Percentiles rank a stretch among this genome's conserved stretches.
phyloP scores from a whole-genome alignment of 306 rosid species.

The Leucaena leucocephala region DNA sequence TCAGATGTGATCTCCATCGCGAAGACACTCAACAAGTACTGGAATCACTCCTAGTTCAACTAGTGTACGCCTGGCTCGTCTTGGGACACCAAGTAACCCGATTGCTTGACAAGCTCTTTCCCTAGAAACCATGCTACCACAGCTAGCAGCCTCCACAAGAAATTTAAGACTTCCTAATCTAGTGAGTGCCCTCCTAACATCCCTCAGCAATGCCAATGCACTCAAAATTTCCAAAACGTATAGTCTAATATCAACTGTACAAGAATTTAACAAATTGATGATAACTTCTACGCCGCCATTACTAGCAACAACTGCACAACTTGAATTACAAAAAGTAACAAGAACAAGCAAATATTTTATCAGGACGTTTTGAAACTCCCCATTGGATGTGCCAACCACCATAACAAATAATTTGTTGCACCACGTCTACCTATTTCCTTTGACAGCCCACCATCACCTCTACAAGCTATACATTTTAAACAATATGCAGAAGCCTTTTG shows the following conservation, averaged over 20 bases:
- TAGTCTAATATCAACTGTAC: slow-evolving; percentile 13
- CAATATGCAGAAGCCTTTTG: slow-evolving; percentile 53
- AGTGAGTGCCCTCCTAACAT: slow-evolving; percentile 46
- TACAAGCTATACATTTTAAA: slow-evolving; percentile 50
- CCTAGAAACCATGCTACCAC: slow-evolving; percentile 53
- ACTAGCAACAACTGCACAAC: slow-evolving; percentile 39
- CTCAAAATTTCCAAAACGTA: slow-evolving; percentile 58
- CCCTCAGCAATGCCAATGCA: slow-evolving; percentile 42
- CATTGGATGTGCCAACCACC: slow-evolving; percentile 44
- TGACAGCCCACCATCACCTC: slow-evolving; percentile 45
- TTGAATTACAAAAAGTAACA: slow-evolving; percentile 41
- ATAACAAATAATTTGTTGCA: slow-evolving; percentile 32
- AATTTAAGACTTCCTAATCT: slow-evolving; percentile 40
- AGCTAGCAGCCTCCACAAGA: slow-evolving; percentile 55
- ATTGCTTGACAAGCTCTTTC: slow-evolving; percentile 58
- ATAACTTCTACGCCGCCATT: slow-evolving; percentile 44
- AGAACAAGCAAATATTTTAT: slow-evolving; percentile 44
- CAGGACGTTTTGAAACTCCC: slow-evolving; percentile 37
- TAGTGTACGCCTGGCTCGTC: slow-evolving; percentile 34
- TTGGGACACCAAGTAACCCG: slow-evolving; percentile 46
- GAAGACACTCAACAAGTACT: slow-evolving; percentile 46
- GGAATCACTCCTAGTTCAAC: slow-evolving; percentile 52
- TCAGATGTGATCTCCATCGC: slow-evolving; percentile 37
- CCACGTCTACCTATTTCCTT: slow-evolving; percentile 40
- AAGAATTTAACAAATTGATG: slow-evolving; percentile 36